Base-by-base conservation (phyloP, 331 rosid species). In the Cydonia oblonga region DNA sequence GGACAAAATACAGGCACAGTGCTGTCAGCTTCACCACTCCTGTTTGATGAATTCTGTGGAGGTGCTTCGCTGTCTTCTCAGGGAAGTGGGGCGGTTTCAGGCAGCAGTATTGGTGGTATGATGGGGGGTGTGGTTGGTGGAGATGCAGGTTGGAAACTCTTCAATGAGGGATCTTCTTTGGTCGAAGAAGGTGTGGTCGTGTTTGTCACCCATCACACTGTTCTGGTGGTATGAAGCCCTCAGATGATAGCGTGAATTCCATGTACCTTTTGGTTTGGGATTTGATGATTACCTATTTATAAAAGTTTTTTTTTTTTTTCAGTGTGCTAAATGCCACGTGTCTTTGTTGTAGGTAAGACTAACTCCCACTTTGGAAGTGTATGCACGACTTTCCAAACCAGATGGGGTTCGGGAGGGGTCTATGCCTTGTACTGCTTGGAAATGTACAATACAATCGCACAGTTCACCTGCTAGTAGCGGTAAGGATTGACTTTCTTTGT, bases 401-500 rank as follows among this genome's bases (percentile, higher is more conserved):
- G 91, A 89, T 65, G 99, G 99, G 32, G 76, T 88, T 79, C 92
- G 92, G 66, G 97, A 95, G 86, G 99, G 97, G 73, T 87, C 97
- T 62, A 89, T 95, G 92, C 99, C 96, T 28, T 91, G 82, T 84
- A 91, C 99, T 76, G 97, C 96, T 42, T 95, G 99, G 99, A 93
- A 93, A 89, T 81, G 86, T 86, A 81, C 87, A 68, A 65, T 87
- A 19, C 88, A 65, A 7, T 53, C 62, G 15, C 72, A 4, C 12
- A 19, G 53, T 66, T 74, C 24, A 19, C 70, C 59, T 53, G 29
- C 66, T 53, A 33, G 18, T 65, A 52, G 35, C 29, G 76, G 76
- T 72, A 72, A 59, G 59, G 29, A 13, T 74, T 85, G 69, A 71
- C 60, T 75, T 73, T 75, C 28, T 74, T 69, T 80, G 32, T 24